Base-by-base conservation (phyloP, 768 basidiomycete species). In the Omphalotus guepiniiformis region DNA sequence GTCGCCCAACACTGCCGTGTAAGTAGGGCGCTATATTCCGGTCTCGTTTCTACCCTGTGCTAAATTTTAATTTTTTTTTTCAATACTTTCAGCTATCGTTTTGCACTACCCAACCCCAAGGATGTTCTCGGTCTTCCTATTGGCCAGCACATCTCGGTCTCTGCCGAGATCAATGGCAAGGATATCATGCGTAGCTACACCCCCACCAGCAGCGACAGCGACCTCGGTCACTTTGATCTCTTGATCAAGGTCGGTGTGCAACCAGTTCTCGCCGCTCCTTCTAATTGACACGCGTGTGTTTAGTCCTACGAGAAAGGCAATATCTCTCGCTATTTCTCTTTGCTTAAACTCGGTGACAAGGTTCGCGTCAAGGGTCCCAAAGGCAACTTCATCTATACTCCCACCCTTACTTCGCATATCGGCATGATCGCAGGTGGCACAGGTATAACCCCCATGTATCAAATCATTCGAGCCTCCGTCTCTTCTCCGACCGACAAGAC, bases 371-470 rank as follows among this genome's bases (percentile, higher is more conserved):
- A 94, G 67, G 96, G 96, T 2, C 96, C 96, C 55, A 97, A 92
- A 70, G 96, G 96, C 48, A 84, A 86, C 63, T 98, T 98, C 79
- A 79, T 75, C 54, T 99, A 98, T 70, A 58, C 70, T 36, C 79
- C 88, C 3, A 72, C 74, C 42, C 72, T 93, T 37, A 78, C 85
- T n/a, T 72, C 73, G 55, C 83, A 88, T 58, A 70, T 99, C 48
- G 87, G 91, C 61, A 94, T 99, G 94, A 96, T 99, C 58, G 93
- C 94, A 13, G 96, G 96, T 39, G 96, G 96, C 29, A 98, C 96
- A 2, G 96, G 96, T 47, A 95, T 99, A 65, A 95, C 96, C 0
- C 96, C 96, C 60, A 97, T 98, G 95, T 84, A 96, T 58, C 95
- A 99, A 64, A 90, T 99, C 74, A 87, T 97, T 68, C 86, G 88